Percentiles rank a stretch among this genome's conserved stretches.
Evolutionary conservation across 192 early-diverging fungal species (phyloP).

Genomic region (Rhizoclosmatium sp.): DNA sequence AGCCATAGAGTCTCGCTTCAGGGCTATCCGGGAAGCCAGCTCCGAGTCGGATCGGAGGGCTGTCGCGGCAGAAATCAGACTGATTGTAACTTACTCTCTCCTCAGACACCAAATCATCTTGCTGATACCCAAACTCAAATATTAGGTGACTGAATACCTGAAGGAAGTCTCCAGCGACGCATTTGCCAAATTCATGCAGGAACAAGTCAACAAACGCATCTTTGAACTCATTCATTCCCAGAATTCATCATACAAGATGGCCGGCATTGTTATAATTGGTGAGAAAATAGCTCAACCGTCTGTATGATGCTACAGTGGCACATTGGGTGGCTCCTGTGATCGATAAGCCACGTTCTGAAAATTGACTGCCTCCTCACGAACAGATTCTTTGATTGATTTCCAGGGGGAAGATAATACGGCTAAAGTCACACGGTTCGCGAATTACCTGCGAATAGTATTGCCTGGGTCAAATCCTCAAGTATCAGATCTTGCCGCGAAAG

Average conservation of each 20-base stretch:
- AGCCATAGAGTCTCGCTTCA: neutral
- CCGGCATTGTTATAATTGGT: constrained; percentile 84
- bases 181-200: constrained; percentile 72
- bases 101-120: too few species aligned
- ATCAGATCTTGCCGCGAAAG: constrained; percentile 75
- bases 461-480: constrained; percentile 76
- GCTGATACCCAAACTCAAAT: too few species aligned
- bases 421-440: constrained; percentile 81
- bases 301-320: too few species aligned
- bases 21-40: neutral
- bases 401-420: constrained; percentile 81
- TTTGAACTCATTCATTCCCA: constrained; percentile 80
- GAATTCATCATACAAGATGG: constrained; percentile 79
- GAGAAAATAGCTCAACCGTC: neutral
- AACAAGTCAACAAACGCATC: constrained; percentile 80
- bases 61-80: neutral
- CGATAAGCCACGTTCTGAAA: too few species aligned
- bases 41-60: neutral
- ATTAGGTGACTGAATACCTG: constrained; percentile 57
- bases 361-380: neutral
- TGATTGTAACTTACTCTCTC: neutral
- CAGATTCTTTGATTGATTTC: constrained; percentile 84
- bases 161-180: constrained; percentile 76
- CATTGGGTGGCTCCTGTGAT: too few species aligned
- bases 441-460: constrained; percentile 80